Conservation (phyloP, 441 rosid genomes). For the Flueggea neowawraea region DNA sequence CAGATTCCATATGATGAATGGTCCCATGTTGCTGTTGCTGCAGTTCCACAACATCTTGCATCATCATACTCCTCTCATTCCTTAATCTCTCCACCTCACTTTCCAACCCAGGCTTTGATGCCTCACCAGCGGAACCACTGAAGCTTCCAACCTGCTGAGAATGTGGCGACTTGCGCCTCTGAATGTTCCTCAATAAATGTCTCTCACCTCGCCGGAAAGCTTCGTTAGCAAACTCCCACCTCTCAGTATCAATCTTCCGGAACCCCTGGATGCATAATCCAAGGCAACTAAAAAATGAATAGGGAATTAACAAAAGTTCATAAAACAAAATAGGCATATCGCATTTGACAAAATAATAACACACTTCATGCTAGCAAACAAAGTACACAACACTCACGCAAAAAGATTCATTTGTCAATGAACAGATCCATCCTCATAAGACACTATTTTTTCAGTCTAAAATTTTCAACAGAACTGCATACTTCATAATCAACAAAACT, state of each 20-base stretch:
- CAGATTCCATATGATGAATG: slow-evolving; percentile 40
- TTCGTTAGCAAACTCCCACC: slow-evolving; percentile 94
- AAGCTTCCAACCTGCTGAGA: slow-evolving; percentile 48
- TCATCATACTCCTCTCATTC: slow-evolving; percentile 54
- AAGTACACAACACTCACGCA: no score
- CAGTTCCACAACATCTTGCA: slow-evolving; percentile 80
- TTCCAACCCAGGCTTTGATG: slow-evolving; percentile 39
- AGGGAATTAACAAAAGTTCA: slow-evolving; percentile 5
- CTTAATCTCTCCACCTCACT: slow-evolving; percentile 61
- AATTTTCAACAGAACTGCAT: background rate
- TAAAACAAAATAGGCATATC: slow-evolving; percentile 4
- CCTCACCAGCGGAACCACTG: slow-evolving; percentile 39
- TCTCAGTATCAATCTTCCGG: slow-evolving; percentile 75
- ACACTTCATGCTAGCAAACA: slow-evolving; percentile 8
- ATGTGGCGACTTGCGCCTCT: slow-evolving; percentile 69
- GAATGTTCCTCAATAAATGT: slow-evolving; percentile 77
- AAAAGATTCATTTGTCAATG: no score
- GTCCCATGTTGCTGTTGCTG: slow-evolving; percentile 64
- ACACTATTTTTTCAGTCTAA: no score
- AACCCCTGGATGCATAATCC: slow-evolving; percentile 70
- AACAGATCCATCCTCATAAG: no score
- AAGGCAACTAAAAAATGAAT: slow-evolving; percentile 30
- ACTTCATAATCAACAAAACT: background rate
- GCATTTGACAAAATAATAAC: slow-evolving; percentile 7
- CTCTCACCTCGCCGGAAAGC: slow-evolving; percentile 72